phyloP scores from a whole-genome alignment of 1,284 basidiomycete species.

The Puccinia coronata region DNA sequence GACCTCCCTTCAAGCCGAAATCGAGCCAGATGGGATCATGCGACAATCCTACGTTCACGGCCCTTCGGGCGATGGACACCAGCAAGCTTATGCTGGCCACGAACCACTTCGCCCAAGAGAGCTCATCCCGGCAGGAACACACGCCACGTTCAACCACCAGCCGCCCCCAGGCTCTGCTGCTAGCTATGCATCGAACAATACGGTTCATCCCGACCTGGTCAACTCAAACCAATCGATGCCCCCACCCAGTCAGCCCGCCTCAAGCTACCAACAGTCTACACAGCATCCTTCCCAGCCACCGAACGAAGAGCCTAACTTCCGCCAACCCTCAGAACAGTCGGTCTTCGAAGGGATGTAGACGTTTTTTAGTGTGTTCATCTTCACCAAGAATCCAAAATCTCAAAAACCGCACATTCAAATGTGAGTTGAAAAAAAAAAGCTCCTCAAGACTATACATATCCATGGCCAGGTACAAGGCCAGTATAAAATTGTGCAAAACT shows the following conservation, averaged over 20 bases:
- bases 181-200: neutral
- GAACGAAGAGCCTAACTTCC: conserved; percentile 4
- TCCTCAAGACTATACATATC: neutral
- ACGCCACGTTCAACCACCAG: neutral
- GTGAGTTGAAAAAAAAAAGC: neutral
- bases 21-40: conserved; percentile 22
- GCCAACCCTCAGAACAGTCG: neutral
- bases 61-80: neutral
- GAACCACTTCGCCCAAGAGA: conserved; percentile 13
- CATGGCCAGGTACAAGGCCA: neutral
- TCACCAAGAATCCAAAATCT: neutral
- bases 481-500: neutral
- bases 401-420: neutral
- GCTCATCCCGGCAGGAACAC: neutral
- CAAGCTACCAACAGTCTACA: conserved; percentile 18
- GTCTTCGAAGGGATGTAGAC: neutral
- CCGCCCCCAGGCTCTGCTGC: neutral
- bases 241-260: conserved; percentile 29
- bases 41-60: conserved; percentile 6
- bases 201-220: neutral
- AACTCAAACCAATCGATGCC: conserved; percentile 38
- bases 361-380: too few relatives aligned
- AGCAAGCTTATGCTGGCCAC: conserved; percentile 1
- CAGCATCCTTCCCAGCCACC: neutral
- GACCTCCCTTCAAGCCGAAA: conserved; percentile 43